Conservation (phyloP, 2,329 filamentous ascomycete species). For the Alternaria panax region DNA sequence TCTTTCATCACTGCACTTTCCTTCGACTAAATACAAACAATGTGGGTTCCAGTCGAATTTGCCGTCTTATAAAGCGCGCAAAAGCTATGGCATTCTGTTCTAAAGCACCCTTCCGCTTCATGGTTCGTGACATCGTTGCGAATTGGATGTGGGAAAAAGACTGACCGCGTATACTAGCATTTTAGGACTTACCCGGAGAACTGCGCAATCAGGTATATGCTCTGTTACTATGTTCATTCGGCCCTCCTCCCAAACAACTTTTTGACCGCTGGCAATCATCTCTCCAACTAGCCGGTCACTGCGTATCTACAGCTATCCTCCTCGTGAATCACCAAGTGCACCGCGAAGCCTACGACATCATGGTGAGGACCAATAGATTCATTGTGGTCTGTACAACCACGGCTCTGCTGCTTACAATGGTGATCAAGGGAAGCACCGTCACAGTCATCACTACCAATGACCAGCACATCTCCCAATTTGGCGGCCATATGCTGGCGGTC, state of each 20-base stretch:
- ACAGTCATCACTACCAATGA: no score
- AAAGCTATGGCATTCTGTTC: background rate
- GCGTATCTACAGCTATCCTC: background rate
- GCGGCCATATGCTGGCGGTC: no score
- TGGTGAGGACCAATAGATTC: background rate
- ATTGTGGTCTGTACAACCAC: background rate
- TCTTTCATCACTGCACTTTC: background rate
- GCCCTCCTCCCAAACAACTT: background rate
- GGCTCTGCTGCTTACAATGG: no score
- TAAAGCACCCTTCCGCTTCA: background rate
- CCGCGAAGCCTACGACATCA: background rate
- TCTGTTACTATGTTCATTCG: background rate
- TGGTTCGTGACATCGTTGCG: background rate
- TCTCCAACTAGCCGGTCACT: background rate
- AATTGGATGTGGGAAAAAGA: no score
- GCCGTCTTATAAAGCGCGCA: background rate
- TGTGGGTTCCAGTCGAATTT: no score
- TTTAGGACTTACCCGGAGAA: background rate
- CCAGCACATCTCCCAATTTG: no score
- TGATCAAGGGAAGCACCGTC: no score
- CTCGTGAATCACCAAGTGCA: background rate
- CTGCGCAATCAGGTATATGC: background rate
- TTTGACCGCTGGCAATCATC: fast-evolving
- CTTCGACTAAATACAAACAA: background rate
- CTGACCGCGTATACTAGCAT: no score